Base-by-base conservation (phyloP, 768 basidiomycete species). In the Postia placenta region DNA sequence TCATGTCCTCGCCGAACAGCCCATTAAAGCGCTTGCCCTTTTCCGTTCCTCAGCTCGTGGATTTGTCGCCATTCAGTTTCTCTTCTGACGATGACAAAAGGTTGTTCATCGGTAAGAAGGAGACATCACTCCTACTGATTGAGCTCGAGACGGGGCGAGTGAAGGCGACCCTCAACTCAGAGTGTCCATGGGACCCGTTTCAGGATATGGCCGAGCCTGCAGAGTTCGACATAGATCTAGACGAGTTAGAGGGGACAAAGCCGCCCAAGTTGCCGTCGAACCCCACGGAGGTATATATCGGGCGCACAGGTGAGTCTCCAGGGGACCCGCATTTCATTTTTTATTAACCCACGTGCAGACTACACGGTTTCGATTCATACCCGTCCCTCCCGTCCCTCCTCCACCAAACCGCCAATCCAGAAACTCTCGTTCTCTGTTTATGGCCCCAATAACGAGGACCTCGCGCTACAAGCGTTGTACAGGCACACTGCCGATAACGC, bases 21-120 rank as follows among this genome's bases (percentile, higher is more conserved):
- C 80, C 85, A 2, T 75, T 97, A 36, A 85, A 92, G 59, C 89
- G 87, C 42, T 85, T 99, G 53, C 92, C 93, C 1, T 79, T 96
- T 54, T 83, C 92, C 43, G 91, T 98, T 80, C 72, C 90, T 1
- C 88, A 97, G 63, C 79, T 99, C 54, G 92, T 97, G 59, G 89
- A 95, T 56, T 70, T 90, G 65, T 92, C 80, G 1, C 85, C 85
- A 0, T 83, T 94, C 42, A 89, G 85, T 17, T 94, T 95, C 64
- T 63, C 74, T 14, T 77, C 75, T 19, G 80, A 81, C 27, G 76
- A 81, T 2, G 80, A 81, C 42, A 71, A 70, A 9, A 78, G 87
- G 30, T 74, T 89, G 17, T 99, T 99, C 62, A 84, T 93, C 2
- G 95, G 93, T 7, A 79, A 80, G 63, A 96, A 96, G 67, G 87